A percentile compares a stretch with the other conserved stretches of the same genome.
Conservation (phyloP, 768 basidiomycete genomes). For the Lentinula guzmanii region DNA sequence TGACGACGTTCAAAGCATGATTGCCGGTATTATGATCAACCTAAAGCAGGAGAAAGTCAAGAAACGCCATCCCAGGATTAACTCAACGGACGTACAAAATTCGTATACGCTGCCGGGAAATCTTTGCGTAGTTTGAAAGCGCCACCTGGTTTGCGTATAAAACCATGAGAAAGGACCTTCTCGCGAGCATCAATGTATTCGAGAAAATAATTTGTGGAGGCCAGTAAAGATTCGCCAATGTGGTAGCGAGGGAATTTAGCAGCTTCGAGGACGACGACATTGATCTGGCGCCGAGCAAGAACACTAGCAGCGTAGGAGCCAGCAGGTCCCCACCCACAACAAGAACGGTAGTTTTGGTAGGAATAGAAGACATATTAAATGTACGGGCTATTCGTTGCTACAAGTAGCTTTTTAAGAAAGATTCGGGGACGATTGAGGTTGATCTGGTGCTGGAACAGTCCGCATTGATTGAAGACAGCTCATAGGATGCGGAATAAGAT, state of each 20-base stretch:
- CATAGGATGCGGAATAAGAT: too few relatives aligned
- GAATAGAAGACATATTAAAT: background rate
- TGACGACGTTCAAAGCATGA: slow-evolving; percentile 56
- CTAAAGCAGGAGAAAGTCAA: slow-evolving; percentile 25
- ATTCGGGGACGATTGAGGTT: too few relatives aligned
- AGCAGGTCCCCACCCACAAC: slow-evolving; percentile 32
- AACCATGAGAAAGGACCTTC: slow-evolving; percentile 35
- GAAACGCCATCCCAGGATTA: background rate
- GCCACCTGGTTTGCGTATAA: slow-evolving; percentile 46
- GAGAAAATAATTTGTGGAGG: slow-evolving; percentile 42
- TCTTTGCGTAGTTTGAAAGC: slow-evolving; percentile 50
- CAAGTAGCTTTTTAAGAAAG: background rate
- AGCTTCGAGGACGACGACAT: slow-evolving; percentile 19
- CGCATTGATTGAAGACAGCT: too few relatives aligned
- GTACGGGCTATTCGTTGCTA: background rate
- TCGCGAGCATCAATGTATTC: slow-evolving; percentile 45
- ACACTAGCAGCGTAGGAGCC: slow-evolving; percentile 21
- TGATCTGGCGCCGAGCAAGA: slow-evolving; percentile 19
- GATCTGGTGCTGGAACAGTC: too few relatives aligned
- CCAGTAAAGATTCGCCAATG: slow-evolving; percentile 27
- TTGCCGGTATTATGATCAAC: slow-evolving; percentile 41
- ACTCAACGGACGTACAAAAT: background rate
- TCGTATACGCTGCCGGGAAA: background rate
- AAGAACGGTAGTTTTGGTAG: slow-evolving; percentile 16
- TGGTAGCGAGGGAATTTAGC: slow-evolving; percentile 28